Evolutionary conservation across 495 filamentous ascomycete species (phyloP).

Genomic region (Gamarada debralockiae): DNA sequence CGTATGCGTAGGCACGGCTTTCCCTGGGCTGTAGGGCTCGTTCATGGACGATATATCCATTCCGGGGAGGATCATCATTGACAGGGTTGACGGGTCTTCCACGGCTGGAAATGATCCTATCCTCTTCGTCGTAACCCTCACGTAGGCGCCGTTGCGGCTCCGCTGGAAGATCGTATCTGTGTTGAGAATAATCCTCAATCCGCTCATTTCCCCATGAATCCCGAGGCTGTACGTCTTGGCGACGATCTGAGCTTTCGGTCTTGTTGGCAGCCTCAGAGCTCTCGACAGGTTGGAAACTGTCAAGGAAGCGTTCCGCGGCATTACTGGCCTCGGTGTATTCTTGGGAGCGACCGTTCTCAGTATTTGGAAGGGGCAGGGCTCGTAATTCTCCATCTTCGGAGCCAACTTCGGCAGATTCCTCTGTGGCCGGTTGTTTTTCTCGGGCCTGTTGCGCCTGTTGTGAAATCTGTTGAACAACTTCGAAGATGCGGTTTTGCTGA

Average conservation of each 20-base stretch:
- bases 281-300: constrained; percentile 32
- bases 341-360: background rate
- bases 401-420: constrained; percentile 16
- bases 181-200: constrained; percentile 10
- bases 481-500: constrained; percentile 17
- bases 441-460: constrained; percentile 19
- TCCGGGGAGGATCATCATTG: background rate
- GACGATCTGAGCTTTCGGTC: constrained; percentile 21
- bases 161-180: constrained; percentile 4
- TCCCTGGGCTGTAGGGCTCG: constrained; percentile 1
- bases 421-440: constrained; percentile 12
- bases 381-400: constrained; percentile 29
- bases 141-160: constrained; percentile 9
- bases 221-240: constrained; percentile 24
- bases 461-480: constrained; percentile 21
- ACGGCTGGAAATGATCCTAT: background rate
- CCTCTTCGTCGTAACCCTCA: constrained; percentile 7
- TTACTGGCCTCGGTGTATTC: constrained; percentile 22
- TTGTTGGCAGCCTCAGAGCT: background rate
- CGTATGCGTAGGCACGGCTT: constrained; percentile 14
- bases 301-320: constrained; percentile 40
- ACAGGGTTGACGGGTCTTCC: background rate
- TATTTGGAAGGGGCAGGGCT: constrained; percentile 13
- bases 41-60: constrained; percentile 15
- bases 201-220: constrained; percentile 31